Conservation (phyloP, 1,139 yeast genomes). For the Kazachstania sp. region DNA sequence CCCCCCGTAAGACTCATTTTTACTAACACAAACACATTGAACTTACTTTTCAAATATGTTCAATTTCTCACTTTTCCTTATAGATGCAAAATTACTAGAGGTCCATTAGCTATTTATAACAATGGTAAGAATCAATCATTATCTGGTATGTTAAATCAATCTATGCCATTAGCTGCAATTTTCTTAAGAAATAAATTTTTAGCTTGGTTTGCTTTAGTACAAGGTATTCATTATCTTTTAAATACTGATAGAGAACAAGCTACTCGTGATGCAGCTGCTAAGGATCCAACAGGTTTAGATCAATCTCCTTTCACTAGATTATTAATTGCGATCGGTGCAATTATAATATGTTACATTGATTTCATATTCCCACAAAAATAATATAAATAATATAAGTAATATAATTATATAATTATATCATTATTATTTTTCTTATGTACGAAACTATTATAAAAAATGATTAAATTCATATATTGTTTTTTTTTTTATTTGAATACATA, state of each 20-base stretch:
- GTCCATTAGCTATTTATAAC: conserved; percentile 42
- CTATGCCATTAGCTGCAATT: conserved; percentile 67
- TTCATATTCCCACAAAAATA: conserved; percentile 28
- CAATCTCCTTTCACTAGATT: conserved; percentile 41
- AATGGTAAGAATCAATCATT: conserved; percentile 31
- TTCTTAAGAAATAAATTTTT: conserved; percentile 36
- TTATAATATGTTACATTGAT: conserved; percentile 48
- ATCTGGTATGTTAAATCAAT: conserved; percentile 39
- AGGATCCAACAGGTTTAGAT: conserved; percentile 21
- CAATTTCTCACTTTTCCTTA: background rate
- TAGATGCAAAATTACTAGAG: background rate
- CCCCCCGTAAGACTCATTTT: background rate
- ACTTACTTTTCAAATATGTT: background rate
- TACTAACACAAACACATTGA: background rate
- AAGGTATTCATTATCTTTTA: conserved; percentile 23
- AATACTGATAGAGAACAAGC: conserved; percentile 22
- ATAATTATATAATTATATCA: conserved; percentile 4
- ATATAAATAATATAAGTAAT: background rate
- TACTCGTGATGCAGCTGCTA: conserved; percentile 24
- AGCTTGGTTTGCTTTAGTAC: conserved; percentile 31
- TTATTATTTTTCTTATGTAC: too few relatives aligned
- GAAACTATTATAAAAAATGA: too few relatives aligned
- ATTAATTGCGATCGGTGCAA: conserved; percentile 40
- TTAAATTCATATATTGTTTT: background rate
- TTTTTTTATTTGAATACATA: background rate